Percentiles rank a stretch among this genome's conserved stretches.
Evolutionary conservation across 345 rosid genomes (phyloP).

Genomic region (Ceriops tagal): DNA sequence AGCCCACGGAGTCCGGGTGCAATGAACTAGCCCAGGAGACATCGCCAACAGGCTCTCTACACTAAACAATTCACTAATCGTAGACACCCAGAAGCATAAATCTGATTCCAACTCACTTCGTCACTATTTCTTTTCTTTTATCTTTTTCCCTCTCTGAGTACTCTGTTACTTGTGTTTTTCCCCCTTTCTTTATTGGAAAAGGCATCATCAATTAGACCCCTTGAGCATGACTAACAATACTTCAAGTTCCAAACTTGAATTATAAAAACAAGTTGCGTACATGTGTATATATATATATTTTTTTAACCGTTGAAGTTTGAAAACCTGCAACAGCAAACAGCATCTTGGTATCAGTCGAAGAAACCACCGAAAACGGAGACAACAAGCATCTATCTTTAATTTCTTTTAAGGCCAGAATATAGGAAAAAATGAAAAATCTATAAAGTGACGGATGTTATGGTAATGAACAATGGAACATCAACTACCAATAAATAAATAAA

Average conservation of each 20-base stretch:
- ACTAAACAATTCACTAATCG: slow-evolving; percentile 46
- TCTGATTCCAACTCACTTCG: slow-evolving; percentile 43
- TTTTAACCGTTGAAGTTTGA: slow-evolving; percentile 53
- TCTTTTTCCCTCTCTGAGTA: slow-evolving; percentile 22
- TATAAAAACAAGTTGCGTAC: slow-evolving; percentile 16
- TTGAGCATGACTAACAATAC: slow-evolving; percentile 26
- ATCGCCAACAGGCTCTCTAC: slow-evolving; percentile 42
- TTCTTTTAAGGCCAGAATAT: slow-evolving; percentile 10
- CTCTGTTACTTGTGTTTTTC: slow-evolving; percentile 28
- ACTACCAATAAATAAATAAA: slow-evolving; percentile 38
- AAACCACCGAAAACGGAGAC: slow-evolving; percentile 73
- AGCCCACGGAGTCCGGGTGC: slow-evolving; percentile 59
- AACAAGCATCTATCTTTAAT: slow-evolving; percentile 59
- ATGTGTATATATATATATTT: slow-evolving; percentile 5
- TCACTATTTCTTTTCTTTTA: slow-evolving; percentile 22
- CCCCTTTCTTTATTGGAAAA: slow-evolving; percentile 21
- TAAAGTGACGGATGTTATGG: slow-evolving; percentile 14
- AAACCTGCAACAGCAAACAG: slow-evolving; percentile 79
- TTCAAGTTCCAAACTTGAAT: slow-evolving; percentile 64
- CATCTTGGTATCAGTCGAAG: slow-evolving; percentile 73
- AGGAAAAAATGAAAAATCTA: slow-evolving; percentile 42
- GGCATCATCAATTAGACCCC: slow-evolving; percentile 22
- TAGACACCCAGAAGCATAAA: slow-evolving; percentile 44
- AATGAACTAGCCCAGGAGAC: slow-evolving; percentile 51
- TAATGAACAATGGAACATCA: slow-evolving; percentile 37